phyloP scores from a whole-genome alignment of 495 filamentous ascomycete species.

The Tuber microsphaerosporum region DNA sequence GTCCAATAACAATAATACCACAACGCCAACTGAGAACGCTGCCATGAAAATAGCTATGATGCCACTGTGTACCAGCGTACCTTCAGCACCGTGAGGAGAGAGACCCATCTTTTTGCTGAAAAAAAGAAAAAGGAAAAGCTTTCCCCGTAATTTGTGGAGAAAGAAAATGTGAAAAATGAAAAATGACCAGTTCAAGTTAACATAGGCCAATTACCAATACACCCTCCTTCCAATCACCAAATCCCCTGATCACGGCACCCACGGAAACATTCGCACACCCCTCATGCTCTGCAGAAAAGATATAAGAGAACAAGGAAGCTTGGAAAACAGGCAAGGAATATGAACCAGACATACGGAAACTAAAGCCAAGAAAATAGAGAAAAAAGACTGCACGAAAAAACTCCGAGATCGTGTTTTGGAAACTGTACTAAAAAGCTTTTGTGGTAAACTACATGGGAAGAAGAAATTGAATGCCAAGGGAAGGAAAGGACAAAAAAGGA shows the following conservation, averaged over 20 bases:
- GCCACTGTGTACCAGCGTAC: not conserved
- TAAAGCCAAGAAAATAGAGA: not conserved
- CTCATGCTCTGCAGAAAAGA: not conserved
- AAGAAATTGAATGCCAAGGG: slow-evolving; percentile 10
- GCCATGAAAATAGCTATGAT: not conserved
- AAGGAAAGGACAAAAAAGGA: slow-evolving; percentile 9
- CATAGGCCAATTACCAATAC: not conserved
- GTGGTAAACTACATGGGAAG: slow-evolving; percentile 34
- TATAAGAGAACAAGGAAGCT: slow-evolving; percentile 11
- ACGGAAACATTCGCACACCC: not conserved
- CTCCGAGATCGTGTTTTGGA: slow-evolving; percentile 3
- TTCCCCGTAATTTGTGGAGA: not conserved
- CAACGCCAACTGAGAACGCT: not conserved
- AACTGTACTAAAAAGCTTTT: slow-evolving; percentile 24
- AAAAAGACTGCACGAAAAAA: not conserved
- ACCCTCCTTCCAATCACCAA: not conserved
- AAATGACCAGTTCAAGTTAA: not conserved
- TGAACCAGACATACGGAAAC: not conserved
- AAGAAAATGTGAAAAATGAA: not conserved
- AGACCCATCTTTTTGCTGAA: not conserved
- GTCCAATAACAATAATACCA: not conserved
- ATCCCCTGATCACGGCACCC: not conserved
- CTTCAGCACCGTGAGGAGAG: not conserved
- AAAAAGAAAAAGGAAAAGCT: not conserved
- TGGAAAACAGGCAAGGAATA: slow-evolving; percentile 10